Percentiles rank a stretch among this genome's conserved stretches.
These are phyloP conservation scores for Biscutella laevigata DNA, from an alignment of 441 rosid species.

Conservation along the genomic window DNA sequence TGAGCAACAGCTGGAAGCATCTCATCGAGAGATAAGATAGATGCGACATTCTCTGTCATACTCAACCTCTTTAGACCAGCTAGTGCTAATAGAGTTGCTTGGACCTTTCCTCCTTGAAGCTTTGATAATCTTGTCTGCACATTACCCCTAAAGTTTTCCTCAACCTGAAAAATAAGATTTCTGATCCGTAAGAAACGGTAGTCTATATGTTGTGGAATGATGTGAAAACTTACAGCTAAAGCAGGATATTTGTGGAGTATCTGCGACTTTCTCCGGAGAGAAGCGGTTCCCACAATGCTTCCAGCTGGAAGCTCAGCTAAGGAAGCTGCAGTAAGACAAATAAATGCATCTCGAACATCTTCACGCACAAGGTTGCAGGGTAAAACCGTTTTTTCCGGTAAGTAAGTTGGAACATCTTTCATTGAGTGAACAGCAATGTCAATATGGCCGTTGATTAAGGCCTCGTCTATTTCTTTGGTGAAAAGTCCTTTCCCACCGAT, in stretches of 20 bases:
- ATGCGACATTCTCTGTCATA: slow-evolving; percentile 80
- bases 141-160: slow-evolving; percentile 86
- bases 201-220: not conserved
- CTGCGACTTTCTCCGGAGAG: slow-evolving; percentile 90
- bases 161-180: slow-evolving; percentile 40
- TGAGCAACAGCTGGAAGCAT: slow-evolving; percentile 99
- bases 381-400: slow-evolving; percentile 70
- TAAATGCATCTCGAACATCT: slow-evolving; percentile 93
- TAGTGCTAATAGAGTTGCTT: slow-evolving; percentile 82
- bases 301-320: slow-evolving; percentile 78
- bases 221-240: slow-evolving; percentile 45
- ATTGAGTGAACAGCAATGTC: slow-evolving; percentile 96
- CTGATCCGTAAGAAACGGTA: not conserved
- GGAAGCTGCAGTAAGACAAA: slow-evolving; percentile 51
- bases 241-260: slow-evolving; percentile 83
- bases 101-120: slow-evolving; percentile 73
- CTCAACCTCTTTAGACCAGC: slow-evolving; percentile 88
- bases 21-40: slow-evolving; percentile 65
- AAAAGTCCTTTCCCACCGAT: slow-evolving; percentile 97
- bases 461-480: slow-evolving; percentile 94
- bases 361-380: slow-evolving; percentile 89
- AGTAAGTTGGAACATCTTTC: slow-evolving; percentile 95
- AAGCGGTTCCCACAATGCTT: slow-evolving; percentile 87
- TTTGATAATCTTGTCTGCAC: slow-evolving; percentile 87
- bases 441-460: slow-evolving; percentile 68